Conservation (phyloP, 169 alveolate genomes). For the Besnoitia besnoiti region DNA sequence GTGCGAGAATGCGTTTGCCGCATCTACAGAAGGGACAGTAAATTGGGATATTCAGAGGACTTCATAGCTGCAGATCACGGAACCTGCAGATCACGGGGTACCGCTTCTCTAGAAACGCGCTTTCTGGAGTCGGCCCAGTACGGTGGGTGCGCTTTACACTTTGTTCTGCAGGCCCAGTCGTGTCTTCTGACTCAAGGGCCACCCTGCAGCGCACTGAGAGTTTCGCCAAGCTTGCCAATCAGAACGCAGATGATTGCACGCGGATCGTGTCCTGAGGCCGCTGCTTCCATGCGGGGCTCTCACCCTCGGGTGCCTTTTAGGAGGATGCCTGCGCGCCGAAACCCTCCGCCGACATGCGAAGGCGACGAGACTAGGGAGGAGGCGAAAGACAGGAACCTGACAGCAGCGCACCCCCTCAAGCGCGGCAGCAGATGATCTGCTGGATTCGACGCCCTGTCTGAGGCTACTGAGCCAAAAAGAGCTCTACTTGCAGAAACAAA, state of each 20-base stretch:
- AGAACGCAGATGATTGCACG: no score
- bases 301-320: conserved; percentile 3
- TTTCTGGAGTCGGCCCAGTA: not conserved
- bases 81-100: not conserved
- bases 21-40: not conserved
- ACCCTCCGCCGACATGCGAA: not conserved
- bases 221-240: no score
- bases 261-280: no score
- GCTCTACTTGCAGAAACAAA: no score
- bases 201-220: not conserved
- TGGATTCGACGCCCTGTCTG: no score
- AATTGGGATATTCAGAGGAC: not conserved
- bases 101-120: not conserved
- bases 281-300: no score
- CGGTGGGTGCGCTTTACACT: not conserved
- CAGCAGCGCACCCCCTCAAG: no score
- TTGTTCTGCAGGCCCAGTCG: not conserved
- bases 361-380: not conserved
- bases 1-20: conserved; percentile 20
- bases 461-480: no score
- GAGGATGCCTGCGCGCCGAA: not conserved
- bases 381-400: not conserved
- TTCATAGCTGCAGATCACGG: not conserved
- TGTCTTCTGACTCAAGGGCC: not conserved
- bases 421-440: no score